Conservation (phyloP, 2,329 filamentous ascomycete species). For the Diaporthe citri region DNA sequence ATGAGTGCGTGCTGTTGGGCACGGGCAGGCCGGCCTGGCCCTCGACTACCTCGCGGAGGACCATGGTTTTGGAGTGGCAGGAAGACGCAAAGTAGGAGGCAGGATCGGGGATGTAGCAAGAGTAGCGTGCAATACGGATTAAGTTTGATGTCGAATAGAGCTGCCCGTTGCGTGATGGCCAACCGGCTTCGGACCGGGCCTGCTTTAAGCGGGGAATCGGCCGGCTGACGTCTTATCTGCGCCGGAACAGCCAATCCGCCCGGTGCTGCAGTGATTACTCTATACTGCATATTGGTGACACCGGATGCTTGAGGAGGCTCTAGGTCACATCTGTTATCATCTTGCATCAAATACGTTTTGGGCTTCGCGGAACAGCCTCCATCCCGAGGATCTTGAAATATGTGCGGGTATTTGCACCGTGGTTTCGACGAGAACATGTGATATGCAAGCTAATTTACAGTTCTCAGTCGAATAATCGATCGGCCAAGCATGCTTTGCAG, state of each 20-base stretch:
- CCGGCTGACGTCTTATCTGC: slow-evolving; percentile 25
- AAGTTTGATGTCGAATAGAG: background rate
- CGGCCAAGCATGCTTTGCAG: background rate
- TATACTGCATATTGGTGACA: background rate
- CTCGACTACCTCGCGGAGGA: slow-evolving; percentile 43
- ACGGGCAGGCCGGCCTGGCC: slow-evolving; percentile 70
- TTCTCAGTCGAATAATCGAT: too few relatives aligned
- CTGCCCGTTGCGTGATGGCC: slow-evolving; percentile 15
- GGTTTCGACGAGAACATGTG: background rate
- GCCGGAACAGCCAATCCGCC: slow-evolving; percentile 7
- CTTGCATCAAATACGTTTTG: background rate
- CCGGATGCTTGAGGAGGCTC: too few relatives aligned
- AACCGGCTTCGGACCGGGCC: slow-evolving; percentile 24
- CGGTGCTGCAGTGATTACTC: slow-evolving; percentile 3
- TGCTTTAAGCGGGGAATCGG: slow-evolving; percentile 20
- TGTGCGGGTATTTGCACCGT: background rate
- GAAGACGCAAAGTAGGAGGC: too few relatives aligned
- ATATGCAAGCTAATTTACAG: background rate
- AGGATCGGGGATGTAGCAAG: background rate
- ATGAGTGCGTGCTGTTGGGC: slow-evolving; percentile 71
- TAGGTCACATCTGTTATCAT: too few relatives aligned
- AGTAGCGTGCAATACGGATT: background rate
- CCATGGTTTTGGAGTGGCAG: slow-evolving; percentile 39
- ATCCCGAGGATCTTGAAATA: background rate
- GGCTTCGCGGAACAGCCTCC: background rate